phyloP scores from a whole-genome alignment of 306 rosid genomes.

The Pueraria montana region DNA sequence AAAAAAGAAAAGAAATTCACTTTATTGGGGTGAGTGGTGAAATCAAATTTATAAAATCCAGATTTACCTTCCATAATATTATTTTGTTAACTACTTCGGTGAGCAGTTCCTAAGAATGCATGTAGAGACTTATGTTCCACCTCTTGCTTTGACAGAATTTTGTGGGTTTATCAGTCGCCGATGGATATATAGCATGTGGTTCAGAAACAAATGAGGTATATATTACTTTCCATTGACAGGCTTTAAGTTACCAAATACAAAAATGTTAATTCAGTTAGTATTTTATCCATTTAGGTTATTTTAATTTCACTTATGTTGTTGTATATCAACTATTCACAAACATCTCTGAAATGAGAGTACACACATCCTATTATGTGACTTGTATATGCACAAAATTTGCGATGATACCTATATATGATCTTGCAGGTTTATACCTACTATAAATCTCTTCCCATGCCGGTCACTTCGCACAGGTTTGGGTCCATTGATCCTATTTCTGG shows the following conservation, averaged over 20 bases:
- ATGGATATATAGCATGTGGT: conserved; percentile 26
- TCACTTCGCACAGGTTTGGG: conserved; percentile 77
- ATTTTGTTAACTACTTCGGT: background rate
- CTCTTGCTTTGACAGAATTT: background rate
- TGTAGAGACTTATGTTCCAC: background rate
- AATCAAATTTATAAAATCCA: background rate
- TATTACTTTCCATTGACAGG: background rate
- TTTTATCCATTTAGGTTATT: background rate
- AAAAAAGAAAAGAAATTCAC: background rate
- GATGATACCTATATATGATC: conserved; percentile 11
- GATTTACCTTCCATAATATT: background rate
- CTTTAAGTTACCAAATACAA: background rate
- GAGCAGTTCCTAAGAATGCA: background rate
- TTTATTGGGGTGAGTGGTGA: background rate
- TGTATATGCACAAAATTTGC: conserved; percentile 13
- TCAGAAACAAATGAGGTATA: conserved; percentile 30
- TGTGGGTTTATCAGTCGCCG: conserved; percentile 15
- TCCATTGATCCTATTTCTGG: conserved; percentile 57
- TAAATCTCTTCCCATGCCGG: conserved; percentile 81
- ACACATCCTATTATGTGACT: background rate
- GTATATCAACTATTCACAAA: background rate
- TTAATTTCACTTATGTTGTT: background rate
- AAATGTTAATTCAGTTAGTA: background rate
- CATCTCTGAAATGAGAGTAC: background rate
- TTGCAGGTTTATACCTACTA: conserved; percentile 78